Evolutionary conservation across 371 early-diverging fungal species (phyloP).

Genomic region (Haplosporangium sp.): DNA sequence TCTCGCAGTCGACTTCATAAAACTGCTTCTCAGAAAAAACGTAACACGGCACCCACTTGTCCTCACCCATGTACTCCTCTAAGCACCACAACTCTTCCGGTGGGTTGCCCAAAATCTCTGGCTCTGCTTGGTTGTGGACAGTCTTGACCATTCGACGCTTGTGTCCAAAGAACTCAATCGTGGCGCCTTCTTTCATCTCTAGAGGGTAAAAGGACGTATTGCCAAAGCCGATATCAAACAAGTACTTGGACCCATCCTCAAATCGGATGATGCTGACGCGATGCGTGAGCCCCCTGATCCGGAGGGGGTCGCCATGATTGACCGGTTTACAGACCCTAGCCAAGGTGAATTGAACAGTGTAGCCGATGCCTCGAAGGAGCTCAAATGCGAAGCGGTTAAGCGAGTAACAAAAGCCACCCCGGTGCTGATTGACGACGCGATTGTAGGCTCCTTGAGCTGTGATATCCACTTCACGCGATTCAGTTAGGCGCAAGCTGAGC

Average conservation of each 20-base stretch:
- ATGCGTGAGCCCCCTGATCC: constrained; percentile 5
- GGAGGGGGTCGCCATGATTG: constrained; percentile 10
- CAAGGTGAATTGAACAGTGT: constrained; percentile 17
- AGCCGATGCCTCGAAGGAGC: constrained; percentile 22
- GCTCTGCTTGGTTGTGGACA: constrained; percentile 11
- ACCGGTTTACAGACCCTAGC: constrained; percentile 23
- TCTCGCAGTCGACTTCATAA: constrained; percentile 21
- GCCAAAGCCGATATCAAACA: constrained; percentile 34
- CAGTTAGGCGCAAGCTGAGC: constrained; percentile 23
- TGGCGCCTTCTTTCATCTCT: constrained; percentile 15
- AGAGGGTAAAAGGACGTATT: constrained; percentile 12
- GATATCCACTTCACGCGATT: constrained; percentile 17
- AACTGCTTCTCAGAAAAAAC: constrained; percentile 21
- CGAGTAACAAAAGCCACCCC: constrained; percentile 39
- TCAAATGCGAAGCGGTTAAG: constrained; percentile 23
- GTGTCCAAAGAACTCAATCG: constrained; percentile 27
- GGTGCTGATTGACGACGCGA: constrained; percentile 25
- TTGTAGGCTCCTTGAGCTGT: constrained; percentile 22
- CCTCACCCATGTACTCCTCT: constrained; percentile 21
- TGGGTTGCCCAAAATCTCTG: constrained; percentile 15
- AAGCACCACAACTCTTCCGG: constrained; percentile 19
- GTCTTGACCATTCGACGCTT: constrained; percentile 13
- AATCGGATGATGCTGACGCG: constrained; percentile 24
- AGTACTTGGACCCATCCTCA: constrained; percentile 23
- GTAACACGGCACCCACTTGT: constrained; percentile 25